Base-by-base conservation (phyloP, 768 basidiomycete species). In the Calocera cornea region DNA sequence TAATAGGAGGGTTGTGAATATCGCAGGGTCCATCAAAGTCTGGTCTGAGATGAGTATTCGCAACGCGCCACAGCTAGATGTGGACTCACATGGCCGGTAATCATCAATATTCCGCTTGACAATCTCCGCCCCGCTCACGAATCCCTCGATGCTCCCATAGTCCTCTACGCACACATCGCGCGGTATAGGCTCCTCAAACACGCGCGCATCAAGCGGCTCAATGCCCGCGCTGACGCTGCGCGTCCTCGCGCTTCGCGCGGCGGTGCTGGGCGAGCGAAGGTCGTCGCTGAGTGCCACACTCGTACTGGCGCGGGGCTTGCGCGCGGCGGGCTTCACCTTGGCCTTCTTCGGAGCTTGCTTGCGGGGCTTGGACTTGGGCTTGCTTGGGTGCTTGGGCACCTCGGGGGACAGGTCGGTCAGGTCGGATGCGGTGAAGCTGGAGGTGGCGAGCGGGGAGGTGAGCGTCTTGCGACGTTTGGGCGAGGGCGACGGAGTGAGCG, bases 111-210 rank as follows among this genome's bases (percentile, higher is more conserved):
- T 60, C 54, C 54, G 27, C 31, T 22, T 60, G 5, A 60, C 54
- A 10, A 60, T 27, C 27, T 60, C 54, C 11, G 54, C 54, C 14
- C 54, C 54, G 27, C 14, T 16, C 7, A 60, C 31, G 24, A 33
- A 11, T 16, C 54, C 54, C 27, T 60, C 54, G 10, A 60, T 5
- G 22, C 10, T 29, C 27, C 54, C 54, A 33, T 60, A 60, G 2
- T 60, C 31, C 27, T 60, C 54, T 12, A 60, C 31, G 14, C 54
- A 60, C 24, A 60, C 54, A 10, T 60, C 27, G 10, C 54, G 54
- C 54, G 54, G 54, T 60, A 60, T 60, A 14, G 54, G 54, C 24
- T 60, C 54, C 24, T 60, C 54, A 33, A 60, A 60, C 54, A 60
- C 54, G 16, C 54, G 24, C 27, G 54, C 11, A 33, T 60, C 54